These are phyloP conservation scores for Ceratobasidium sp. DNA, from an alignment of 1,284 basidiomycete species.

Conservation along the genomic window DNA sequence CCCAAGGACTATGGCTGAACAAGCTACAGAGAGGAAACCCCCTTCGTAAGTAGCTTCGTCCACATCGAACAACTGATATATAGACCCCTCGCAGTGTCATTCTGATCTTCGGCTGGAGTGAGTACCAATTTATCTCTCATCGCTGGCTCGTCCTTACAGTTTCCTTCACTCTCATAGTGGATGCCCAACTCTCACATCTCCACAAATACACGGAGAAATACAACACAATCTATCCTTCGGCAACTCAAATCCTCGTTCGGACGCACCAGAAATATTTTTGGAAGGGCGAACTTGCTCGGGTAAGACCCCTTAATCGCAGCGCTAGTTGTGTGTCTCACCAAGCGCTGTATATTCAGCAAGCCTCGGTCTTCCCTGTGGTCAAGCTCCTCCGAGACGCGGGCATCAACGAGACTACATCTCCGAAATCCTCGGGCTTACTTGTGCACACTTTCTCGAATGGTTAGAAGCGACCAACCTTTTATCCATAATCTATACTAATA, in stretches of 20 bases:
- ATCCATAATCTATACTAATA: background rate
- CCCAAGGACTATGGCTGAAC: background rate
- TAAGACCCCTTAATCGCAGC: too few species aligned
- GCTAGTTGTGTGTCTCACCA: background rate
- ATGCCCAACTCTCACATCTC: constrained; percentile 18
- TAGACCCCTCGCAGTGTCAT: too few species aligned
- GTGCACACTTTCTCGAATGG: constrained; percentile 21
- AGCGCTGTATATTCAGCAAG: background rate
- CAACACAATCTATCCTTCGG: constrained; percentile 16
- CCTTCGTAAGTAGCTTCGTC: background rate
- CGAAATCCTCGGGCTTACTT: constrained; percentile 6
- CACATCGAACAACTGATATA: background rate
- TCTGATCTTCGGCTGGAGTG: constrained; percentile 26
- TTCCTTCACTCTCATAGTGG: constrained; percentile 12
- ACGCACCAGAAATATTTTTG: constrained; percentile 6
- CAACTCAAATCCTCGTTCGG: constrained; percentile 27
- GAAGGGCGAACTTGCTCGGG: background rate
- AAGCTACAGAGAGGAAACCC: background rate
- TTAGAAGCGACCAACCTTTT: background rate
- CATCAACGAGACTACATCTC: background rate
- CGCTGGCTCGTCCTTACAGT: too few species aligned
- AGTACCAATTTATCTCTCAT: background rate
- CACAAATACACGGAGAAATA: constrained; percentile 29
- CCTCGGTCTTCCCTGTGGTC: background rate
- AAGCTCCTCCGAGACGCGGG: constrained; percentile 20